Base-by-base conservation (phyloP, 768 basidiomycete genomes). In the Polyporus arcularius region DNA sequence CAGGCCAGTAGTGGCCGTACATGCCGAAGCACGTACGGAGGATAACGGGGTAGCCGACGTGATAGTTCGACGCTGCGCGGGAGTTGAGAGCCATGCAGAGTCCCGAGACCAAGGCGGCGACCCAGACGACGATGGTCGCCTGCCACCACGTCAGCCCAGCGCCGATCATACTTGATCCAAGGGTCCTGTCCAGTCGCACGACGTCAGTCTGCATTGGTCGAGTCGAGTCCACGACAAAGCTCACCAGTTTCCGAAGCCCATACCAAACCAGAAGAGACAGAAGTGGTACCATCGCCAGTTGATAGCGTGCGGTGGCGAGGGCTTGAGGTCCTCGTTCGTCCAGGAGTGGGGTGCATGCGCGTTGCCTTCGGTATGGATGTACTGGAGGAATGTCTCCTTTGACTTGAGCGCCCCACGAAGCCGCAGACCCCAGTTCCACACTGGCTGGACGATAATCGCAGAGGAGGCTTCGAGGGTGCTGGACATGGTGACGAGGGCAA, bases 221-320 rank as follows among this genome's bases (percentile, higher is more conserved):
- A 26, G 21, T 26, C 21, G 21, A 26, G 21, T 26, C 21, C 21
- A 26, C 21, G 35, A 32, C 38, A 51, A 15, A 28, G 55, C 53
- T 10, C 21, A 66, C 65, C 65, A 66, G 49, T 66, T 66, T 3
- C 65, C 65, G 49, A 66, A 66, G 21, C 65, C 65, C 57, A 66
- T 58, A 15, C 65, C 62, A 51, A 66, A 63, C 65, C 65, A 66
- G 57, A 66, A 66, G 39, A 63, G 43, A 55, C 65, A 66, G 62
- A 66, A 66, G 59, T 66, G 60, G 56, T 66, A 63, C 59, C 59
- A 63, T 30, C 45, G 47, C 65, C 65, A 66, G 43, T 66, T 66
- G 31, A 63, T 42, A 59, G 58, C 60, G 6, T 53, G 47, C 6
- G 62, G 62, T 4, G 62, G 65, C 9, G 65, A 66, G 6, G 65